Percentiles rank a stretch among this genome's conserved stretches.
Conservation (phyloP, 768 basidiomycete genomes). For the Wakefieldia striispora region DNA sequence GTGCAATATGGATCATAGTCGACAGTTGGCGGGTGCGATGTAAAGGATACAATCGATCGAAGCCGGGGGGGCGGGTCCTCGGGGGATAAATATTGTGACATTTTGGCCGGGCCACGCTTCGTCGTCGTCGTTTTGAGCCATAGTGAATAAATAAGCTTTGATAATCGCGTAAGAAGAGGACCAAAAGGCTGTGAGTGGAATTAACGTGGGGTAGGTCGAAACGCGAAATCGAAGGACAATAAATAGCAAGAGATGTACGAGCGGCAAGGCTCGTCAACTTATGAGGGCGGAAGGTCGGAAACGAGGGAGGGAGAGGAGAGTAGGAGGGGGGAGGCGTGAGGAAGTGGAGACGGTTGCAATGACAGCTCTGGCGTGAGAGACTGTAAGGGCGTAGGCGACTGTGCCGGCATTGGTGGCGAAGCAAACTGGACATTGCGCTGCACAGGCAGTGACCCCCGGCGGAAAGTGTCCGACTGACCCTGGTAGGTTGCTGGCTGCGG, state of each 20-base stretch:
- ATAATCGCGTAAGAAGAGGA: conserved; percentile 15
- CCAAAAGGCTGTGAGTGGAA: conserved; percentile 11
- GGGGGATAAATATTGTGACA: conserved; percentile 26
- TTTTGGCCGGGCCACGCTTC: conserved; percentile 20
- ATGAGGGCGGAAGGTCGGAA: conserved; percentile 22
- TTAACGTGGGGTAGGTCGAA: conserved; percentile 5
- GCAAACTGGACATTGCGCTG: conserved; percentile 29
- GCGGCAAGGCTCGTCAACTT: conserved; percentile 1
- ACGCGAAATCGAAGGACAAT: conserved; percentile 26
- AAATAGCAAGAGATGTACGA: conserved; percentile 28
- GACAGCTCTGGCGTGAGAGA: conserved; percentile 25
- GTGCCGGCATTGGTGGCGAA: conserved; percentile 32
- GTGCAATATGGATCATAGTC: conserved; percentile 30
- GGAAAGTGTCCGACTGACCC: conserved; percentile 29
- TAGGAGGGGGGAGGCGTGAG: conserved; percentile 29
- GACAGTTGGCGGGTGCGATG: conserved; percentile 22
- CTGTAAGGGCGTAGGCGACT: conserved; percentile 26
- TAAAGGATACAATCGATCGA: conserved; percentile 29
- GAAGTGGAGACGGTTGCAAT: conserved; percentile 23
- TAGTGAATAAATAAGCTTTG: conserved; percentile 32
- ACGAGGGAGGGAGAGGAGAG: conserved; percentile 21
- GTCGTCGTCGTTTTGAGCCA: conserved; percentile 29
- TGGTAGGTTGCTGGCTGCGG: conserved; percentile 28
- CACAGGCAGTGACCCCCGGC: conserved; percentile 31
- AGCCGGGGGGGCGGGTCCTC: conserved; percentile 5